Conservation (phyloP, 345 rosid species). For the Dipteronia sinensis region DNA sequence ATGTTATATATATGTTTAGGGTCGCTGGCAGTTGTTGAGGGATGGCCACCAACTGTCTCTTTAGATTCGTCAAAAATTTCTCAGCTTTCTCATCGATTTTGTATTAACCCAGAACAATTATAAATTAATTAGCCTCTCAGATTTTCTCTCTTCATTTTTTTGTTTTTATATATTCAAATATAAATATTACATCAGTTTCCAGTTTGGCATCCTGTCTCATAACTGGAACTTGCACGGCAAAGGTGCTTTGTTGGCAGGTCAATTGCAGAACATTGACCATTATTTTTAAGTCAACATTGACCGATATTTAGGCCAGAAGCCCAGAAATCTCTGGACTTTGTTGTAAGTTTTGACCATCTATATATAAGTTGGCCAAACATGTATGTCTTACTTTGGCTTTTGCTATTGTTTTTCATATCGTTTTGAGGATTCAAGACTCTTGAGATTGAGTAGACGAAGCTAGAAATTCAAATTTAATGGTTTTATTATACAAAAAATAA, state of each 20-base stretch:
- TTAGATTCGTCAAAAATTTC: not conserved
- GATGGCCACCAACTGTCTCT: slow-evolving; percentile 9
- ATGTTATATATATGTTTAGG: not conserved
- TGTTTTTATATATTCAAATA: not conserved
- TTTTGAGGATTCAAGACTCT: not conserved
- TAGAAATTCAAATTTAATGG: too few relatives aligned
- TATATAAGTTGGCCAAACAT: not conserved
- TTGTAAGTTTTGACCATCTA: not conserved
- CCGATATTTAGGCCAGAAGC: not conserved
- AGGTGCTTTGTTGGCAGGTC: not conserved
- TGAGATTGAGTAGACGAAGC: not conserved
- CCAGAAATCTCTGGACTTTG: not conserved
- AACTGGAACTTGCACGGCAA: not conserved
- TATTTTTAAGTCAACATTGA: not conserved
- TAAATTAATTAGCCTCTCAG: not conserved
- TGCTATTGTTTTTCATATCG: not conserved
- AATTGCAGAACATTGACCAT: not conserved
- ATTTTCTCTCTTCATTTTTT: not conserved
- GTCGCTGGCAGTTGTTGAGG: not conserved
- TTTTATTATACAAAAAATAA: too few relatives aligned
- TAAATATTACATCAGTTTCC: not conserved
- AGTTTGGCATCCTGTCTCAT: slow-evolving; percentile 1
- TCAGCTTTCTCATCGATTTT: not conserved
- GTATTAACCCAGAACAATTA: not conserved
- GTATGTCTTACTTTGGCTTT: not conserved